A percentile compares a stretch with the other conserved stretches of the same genome.
Evolutionary conservation across 2,329 filamentous ascomycete species (phyloP).

Genomic region (Sphaerulina vaccinii): DNA sequence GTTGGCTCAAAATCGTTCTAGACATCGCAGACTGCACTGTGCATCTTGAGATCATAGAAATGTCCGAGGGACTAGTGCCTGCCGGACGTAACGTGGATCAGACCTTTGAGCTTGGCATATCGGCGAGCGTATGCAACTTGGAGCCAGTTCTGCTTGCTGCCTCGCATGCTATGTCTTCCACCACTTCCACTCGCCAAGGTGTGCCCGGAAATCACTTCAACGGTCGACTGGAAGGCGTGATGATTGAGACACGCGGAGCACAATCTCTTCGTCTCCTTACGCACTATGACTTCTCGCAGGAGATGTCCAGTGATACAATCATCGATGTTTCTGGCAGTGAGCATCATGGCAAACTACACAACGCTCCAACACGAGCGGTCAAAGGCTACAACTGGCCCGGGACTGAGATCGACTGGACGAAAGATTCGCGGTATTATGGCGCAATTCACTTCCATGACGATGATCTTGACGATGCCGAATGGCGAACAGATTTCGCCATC

Average conservation of each 20-base stretch:
- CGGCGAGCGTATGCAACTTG: neutral
- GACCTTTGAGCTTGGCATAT: neutral
- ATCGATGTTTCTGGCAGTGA: neutral
- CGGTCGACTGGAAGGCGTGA: neutral
- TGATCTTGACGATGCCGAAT: conserved; percentile 7
- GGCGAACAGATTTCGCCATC: neutral
- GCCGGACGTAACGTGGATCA: neutral
- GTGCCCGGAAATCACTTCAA: neutral
- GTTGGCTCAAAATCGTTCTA: neutral
- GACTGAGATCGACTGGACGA: conserved; percentile 4
- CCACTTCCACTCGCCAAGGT: neutral
- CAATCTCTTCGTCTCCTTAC: neutral
- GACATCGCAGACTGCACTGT: neutral
- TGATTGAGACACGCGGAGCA: neutral
- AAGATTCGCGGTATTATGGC: neutral
- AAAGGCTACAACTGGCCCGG: conserved; percentile 4
- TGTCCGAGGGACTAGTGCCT: neutral
- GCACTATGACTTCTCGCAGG: neutral
- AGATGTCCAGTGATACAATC: neutral
- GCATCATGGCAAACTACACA: neutral
- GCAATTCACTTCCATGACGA: conserved; percentile 11
- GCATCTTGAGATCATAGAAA: neutral
- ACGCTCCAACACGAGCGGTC: conserved; percentile 4
- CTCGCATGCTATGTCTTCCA: neutral
- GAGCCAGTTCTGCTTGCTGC: neutral